These are phyloP conservation scores for Podila horticola DNA, from an alignment of 192 early-diverging fungal species.

Conservation along the genomic window DNA sequence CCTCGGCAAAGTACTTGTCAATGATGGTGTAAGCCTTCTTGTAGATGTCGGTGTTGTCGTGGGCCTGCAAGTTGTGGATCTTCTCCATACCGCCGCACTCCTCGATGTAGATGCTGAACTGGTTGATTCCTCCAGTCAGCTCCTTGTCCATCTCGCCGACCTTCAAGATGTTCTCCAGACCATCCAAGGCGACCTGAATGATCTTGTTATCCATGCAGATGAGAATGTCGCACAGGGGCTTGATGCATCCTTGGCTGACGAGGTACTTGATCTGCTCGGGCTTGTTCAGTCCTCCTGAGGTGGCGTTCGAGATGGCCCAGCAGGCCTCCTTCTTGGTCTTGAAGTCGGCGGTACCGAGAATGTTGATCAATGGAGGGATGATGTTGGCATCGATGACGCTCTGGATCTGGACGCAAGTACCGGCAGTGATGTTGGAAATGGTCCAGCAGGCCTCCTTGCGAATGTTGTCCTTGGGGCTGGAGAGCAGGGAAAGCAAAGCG, in stretches of 20 bases:
- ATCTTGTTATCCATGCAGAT: constrained; percentile 94
- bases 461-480: constrained; percentile 92
- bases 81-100: constrained; percentile 95
- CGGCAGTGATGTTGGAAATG: constrained; percentile 98
- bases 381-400: constrained; percentile 95
- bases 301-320: constrained; percentile 99
- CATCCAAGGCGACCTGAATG: constrained; percentile 96
- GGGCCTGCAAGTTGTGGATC: constrained; percentile 93
- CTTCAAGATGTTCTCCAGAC: constrained; percentile 97
- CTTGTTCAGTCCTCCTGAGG: constrained; percentile 89
- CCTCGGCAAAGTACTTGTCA: constrained; percentile 94
- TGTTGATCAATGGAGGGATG: constrained; percentile 82
- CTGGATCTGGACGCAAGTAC: constrained; percentile 93
- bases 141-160: constrained; percentile 91
- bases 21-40: constrained; percentile 96
- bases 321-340: constrained; percentile 99
- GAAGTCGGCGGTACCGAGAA: constrained; percentile 80
- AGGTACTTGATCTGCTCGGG: constrained; percentile 96
- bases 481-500: constrained; percentile 83
- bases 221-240: constrained; percentile 94
- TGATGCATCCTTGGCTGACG: constrained; percentile 92
- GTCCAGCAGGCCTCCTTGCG: constrained; percentile 99
- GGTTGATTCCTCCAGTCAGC: constrained; percentile 74
- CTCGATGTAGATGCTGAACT: constrained; percentile 91
- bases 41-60: constrained; percentile 97